A percentile compares a stretch with the other conserved stretches of the same genome.
These are phyloP conservation scores for Kuraishia hungarica DNA, from an alignment of 805 yeast species.

Conservation along the genomic window DNA sequence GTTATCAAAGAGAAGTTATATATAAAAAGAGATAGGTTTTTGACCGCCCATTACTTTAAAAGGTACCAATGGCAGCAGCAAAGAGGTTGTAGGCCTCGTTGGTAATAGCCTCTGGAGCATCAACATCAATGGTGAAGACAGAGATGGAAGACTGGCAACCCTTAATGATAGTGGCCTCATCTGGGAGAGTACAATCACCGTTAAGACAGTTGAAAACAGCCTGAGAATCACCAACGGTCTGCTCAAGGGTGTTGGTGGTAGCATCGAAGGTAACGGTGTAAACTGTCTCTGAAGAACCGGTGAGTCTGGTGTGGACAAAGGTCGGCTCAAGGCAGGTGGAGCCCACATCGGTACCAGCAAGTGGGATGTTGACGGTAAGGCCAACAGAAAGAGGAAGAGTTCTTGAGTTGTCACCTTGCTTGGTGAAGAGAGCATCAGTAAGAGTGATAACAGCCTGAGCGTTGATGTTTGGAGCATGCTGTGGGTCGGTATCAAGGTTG, in stretches of 20 bases:
- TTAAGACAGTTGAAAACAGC: constrained; percentile 20
- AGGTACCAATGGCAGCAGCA: constrained; percentile 6
- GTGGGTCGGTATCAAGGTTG: constrained; percentile 30
- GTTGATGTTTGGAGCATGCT: constrained; percentile 34
- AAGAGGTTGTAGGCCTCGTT: constrained; percentile 8
- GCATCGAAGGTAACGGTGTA: constrained; percentile 29
- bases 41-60: neutral
- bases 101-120: constrained; percentile 18
- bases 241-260: constrained; percentile 22
- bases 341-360: constrained; percentile 30
- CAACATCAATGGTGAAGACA: constrained; percentile 40
- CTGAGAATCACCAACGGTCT: constrained; percentile 12
- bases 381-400: constrained; percentile 36
- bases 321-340: constrained; percentile 31
- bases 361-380: constrained; percentile 40
- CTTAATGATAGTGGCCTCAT: constrained; percentile 26
- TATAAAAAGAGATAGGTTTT: neutral
- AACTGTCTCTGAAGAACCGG: constrained; percentile 29
- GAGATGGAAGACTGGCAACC: constrained; percentile 35
- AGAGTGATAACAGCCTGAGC: constrained; percentile 31
- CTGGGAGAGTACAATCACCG: constrained; percentile 37
- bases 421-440: constrained; percentile 26
- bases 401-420: constrained; percentile 27
- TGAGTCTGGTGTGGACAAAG: constrained; percentile 34
- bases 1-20: too few species aligned